These are phyloP conservation scores for Penicillium maclennaniae DNA, from an alignment of 495 filamentous ascomycete species.

Conservation along the genomic window DNA sequence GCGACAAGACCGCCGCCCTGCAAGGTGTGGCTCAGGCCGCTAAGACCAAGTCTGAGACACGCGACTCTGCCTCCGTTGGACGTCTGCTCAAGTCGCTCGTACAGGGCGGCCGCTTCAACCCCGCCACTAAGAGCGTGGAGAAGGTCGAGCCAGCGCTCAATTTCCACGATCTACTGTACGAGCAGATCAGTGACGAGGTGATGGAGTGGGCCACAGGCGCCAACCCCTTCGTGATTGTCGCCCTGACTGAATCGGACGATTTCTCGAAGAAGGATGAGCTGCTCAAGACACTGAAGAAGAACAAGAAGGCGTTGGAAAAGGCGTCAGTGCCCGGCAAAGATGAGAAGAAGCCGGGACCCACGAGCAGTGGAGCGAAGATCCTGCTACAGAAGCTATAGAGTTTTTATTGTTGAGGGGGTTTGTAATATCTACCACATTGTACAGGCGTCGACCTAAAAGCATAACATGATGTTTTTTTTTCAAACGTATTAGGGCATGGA, in stretches of 20 bases:
- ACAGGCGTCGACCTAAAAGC: neutral
- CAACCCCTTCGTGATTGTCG: conserved; percentile 77
- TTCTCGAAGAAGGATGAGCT: conserved; percentile 66
- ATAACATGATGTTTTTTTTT: neutral
- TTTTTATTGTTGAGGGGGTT: conserved; percentile 4
- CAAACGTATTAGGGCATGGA: neutral
- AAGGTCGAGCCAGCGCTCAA: conserved; percentile 70
- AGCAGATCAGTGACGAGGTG: conserved; percentile 67
- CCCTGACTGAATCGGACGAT: conserved; percentile 71
- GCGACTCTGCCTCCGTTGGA: conserved; percentile 62
- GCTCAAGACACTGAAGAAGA: conserved; percentile 58
- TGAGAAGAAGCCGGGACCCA: conserved; percentile 37
- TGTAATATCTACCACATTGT: conserved; percentile 7
- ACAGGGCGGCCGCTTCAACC: conserved; percentile 79
- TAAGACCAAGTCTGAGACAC: conserved; percentile 54
- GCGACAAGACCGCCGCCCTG: conserved; percentile 67
- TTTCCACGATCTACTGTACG: conserved; percentile 76
- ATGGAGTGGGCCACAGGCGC: conserved; percentile 82
- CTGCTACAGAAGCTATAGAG: conserved; percentile 39
- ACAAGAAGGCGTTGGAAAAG: conserved; percentile 48
- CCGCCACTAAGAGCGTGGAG: conserved; percentile 60
- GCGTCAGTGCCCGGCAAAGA: conserved; percentile 40
- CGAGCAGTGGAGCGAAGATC: conserved; percentile 42
- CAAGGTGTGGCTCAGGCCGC: conserved; percentile 67
- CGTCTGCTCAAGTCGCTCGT: conserved; percentile 87